Evolutionary conservation across 495 filamentous ascomycete genomes (phyloP), one percentile per base, ranked within the genome.

Genomic region (Xylaria scruposa): DNA sequence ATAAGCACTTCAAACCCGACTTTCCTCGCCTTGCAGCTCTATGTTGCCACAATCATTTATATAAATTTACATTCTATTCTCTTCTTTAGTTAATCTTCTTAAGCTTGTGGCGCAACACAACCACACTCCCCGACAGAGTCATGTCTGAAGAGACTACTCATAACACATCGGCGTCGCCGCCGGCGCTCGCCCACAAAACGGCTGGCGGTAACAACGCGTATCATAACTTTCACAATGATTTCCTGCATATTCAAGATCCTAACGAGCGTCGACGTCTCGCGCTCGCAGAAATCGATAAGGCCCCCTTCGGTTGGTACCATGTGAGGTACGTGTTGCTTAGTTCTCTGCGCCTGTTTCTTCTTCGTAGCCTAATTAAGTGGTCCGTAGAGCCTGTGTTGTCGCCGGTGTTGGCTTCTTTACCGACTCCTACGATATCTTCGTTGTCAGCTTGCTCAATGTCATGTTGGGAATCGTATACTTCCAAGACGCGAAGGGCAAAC

Each of bases 381-480:
- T 67, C 70, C 71, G 24, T 13, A 89, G 91, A 40, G 92, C 92
- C 54, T 84, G 92, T 31, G 82, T 93, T 36, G 92, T 96, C 9
- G 92, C 93, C n/a, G 93, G 93, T 75, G 88, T 93, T 61, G 93
- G 93, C 71, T 94, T 95, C 87, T 94, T 95, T 82, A 93, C 92
- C 40, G 92, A 94, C 78, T 90, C 90, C 53, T 92, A 91, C 77
- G 90, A 93, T 81, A 91, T 94, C 82, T 94, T 93, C 81, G 88
- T 89, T 70, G 90, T 92, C 81, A 89, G 89, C 65, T 81, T 90
- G 74, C 82, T 90, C 80, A 81, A 81, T 79, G 85, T 83, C 71
- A 93, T 94, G 90, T 79, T 93, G 64, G 92, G 92, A 67, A 85
- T 94, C n/a, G 91, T 92, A 69, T 94, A 88, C 85, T 93, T 85